These are phyloP conservation scores for Aspergillus ostianus DNA, from an alignment of 495 filamentous ascomycete genomes.

Conservation along the genomic window DNA sequence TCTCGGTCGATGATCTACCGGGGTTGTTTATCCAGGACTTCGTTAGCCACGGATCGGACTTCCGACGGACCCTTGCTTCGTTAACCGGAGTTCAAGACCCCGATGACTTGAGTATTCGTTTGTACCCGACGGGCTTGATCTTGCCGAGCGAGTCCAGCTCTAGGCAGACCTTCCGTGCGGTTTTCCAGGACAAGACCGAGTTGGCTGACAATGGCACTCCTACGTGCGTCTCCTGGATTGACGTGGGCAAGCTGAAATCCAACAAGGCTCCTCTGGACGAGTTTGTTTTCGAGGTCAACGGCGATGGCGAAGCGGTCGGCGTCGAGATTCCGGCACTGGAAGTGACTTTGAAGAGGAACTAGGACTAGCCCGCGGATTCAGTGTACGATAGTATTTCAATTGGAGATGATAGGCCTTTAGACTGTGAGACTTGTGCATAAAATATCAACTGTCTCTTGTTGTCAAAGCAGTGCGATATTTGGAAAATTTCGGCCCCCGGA, in stretches of 20 bases:
- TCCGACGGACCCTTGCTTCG: conserved; percentile 25
- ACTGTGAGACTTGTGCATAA: no score
- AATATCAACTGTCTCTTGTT: no score
- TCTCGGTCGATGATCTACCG: conserved; percentile 40
- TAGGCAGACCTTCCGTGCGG: conserved; percentile 42
- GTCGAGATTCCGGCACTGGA: conserved; percentile 46
- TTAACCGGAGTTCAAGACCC: conserved; percentile 29
- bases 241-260: conserved; percentile 43
- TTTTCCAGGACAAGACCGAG: conserved; percentile 40
- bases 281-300: conserved; percentile 48
- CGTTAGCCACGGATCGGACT: conserved; percentile 51
- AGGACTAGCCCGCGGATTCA: background rate
- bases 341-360: conserved; percentile 6
- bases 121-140: conserved; percentile 43
- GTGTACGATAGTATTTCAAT: background rate
- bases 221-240: conserved; percentile 48
- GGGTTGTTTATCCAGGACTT: conserved; percentile 49
- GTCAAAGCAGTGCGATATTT: no score
- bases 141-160: conserved; percentile 9
- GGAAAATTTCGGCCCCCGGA: no score
- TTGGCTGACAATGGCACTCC: conserved; percentile 26
- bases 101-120: conserved; percentile 36
- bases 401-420: no score
- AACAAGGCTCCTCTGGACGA: conserved; percentile 45
- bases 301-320: conserved; percentile 36